Base-by-base conservation (phyloP, 805 yeast genomes). In the Osmozyma mogii region DNA sequence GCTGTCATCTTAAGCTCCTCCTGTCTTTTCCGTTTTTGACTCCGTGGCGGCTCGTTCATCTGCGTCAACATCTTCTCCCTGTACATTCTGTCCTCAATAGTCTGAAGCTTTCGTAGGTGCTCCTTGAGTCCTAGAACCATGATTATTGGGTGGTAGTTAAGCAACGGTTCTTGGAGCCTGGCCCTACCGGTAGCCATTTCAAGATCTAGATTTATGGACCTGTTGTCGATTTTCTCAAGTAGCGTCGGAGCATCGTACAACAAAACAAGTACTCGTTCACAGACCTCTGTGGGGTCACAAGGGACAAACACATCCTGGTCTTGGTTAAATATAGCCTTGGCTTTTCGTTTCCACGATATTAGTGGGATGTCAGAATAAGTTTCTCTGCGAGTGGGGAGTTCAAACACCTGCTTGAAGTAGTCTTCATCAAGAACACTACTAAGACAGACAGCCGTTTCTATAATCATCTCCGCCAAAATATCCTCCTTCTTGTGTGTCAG, bases 281-380 rank as follows among this genome's bases (percentile, higher is more conserved):
- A 55, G 1, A 60, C 35, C 3, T 62, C 44, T 17, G 47, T 54
- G 1, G 61, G 50, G 0, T 50, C 55, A 27, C 70, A 57, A 0
- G 88, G 88, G 7, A 71, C 61, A 39, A 75, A 80, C 0, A 68
- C 43, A 35, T 75, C 82, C 16, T 58, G 56, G 2, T 45, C 45
- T 7, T 54, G 38, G 41, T 73, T 70, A 49, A 76, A 80, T 1
- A 45, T 46, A 0, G 81, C 68, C 13, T 52, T 58, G 4, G 68
- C 60, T 11, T 54, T 54, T 24, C 88, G 53, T 28, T 64, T 57
- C 71, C 82, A 78, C 27, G 54, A 50, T 2, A 78, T 62, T 3
- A 66, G 31, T 0, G 80, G 80, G 2, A 58, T 31, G 10, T 50
- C 48, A 15, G 46, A 38, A 24, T 38, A 33, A 15, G 36, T 45